Evolutionary conservation across 116 monocot species (phyloP), one percentile per base, ranked within the genome.

Genomic region (Cymodocea nodosa): DNA sequence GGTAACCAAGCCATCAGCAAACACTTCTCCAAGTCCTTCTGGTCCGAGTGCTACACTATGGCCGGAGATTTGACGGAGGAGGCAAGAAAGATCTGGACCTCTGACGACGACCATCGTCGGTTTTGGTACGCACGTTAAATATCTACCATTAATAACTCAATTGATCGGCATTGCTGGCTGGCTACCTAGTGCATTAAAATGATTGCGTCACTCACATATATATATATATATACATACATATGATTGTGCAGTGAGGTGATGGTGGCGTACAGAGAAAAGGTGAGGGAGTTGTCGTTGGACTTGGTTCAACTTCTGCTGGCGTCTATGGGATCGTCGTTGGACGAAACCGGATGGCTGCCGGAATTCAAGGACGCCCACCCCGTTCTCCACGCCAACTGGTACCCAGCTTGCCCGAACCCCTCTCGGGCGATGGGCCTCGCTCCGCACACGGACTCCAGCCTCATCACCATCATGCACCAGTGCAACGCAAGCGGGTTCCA

Each of bases 331-430:
- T 56, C 81, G 2, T 15, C 24, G 0, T 67, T 59, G 13, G 68
- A 80, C 7, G 48, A 58, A 35, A 15, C 30, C 15, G 34, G 52
- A 15, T 20, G 51, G 61, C 17, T 55, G 61, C 17, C 61, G 35
- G 37, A 50, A 12, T 49, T 73, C 13, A 40, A 24, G n/a, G 53
- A 68, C 2, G 12, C 69, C 10, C 24, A 62, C 8, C 59, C 64
- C 1, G 77, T 71, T 4, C 55, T 83, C 8, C 85, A 81, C 49
- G 36, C 78, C 6, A 85, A 93, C 73, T 89, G 79, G 13, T 93
- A 93, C 66, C 93, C 93, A 1, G 57, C 81, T 14, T 89, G 89
- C 68, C 93, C 89, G 1, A 83, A 93, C 22, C 93, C 89, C 5
- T 74, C 70, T 50, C 77, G 75, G 15, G 83, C 83, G 56, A 81